Evolutionary conservation across 1,139 yeast species (phyloP).

Genomic region (Trichomonascaceae sp.): DNA sequence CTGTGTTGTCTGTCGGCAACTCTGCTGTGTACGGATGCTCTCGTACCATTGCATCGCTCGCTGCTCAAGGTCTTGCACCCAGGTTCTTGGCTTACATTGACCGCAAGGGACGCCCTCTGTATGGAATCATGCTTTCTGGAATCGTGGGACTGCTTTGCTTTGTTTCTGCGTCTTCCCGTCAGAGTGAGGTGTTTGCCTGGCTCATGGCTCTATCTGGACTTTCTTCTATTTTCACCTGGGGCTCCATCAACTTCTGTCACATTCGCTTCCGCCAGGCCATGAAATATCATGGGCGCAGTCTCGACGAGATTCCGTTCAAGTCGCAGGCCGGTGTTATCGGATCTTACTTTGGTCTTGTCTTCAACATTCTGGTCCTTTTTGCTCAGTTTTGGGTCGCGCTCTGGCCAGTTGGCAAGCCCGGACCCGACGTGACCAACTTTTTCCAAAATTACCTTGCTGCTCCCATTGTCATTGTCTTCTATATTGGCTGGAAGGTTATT

Average conservation of each 20-base stretch:
- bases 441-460: constrained; percentile 44
- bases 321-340: constrained; percentile 64
- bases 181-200: constrained; percentile 65
- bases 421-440: constrained; percentile 31
- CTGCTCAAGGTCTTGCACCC: constrained; percentile 77
- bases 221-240: constrained; percentile 73
- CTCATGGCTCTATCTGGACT: constrained; percentile 68
- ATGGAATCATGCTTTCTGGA: constrained; percentile 47
- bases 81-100: constrained; percentile 58
- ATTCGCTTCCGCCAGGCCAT: constrained; percentile 71
- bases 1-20: constrained; percentile 65
- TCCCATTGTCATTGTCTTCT: constrained; percentile 36
- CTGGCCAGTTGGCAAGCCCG: constrained; percentile 37
- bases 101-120: constrained; percentile 60
- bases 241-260: constrained; percentile 61
- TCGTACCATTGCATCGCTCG: constrained; percentile 68
- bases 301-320: constrained; percentile 53
- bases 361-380: constrained; percentile 52
- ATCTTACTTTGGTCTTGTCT: constrained; percentile 47
- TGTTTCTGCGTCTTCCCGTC: constrained; percentile 55
- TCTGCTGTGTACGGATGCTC: constrained; percentile 70
- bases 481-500: constrained; percentile 38
- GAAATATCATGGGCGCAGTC: constrained; percentile 46
- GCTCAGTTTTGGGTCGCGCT: constrained; percentile 79
- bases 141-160: constrained; percentile 56